Evolutionary conservation across 352 stramenopile species (phyloP), one percentile per base, ranked within the genome.

Genomic region (Pythium scleroteichum): DNA sequence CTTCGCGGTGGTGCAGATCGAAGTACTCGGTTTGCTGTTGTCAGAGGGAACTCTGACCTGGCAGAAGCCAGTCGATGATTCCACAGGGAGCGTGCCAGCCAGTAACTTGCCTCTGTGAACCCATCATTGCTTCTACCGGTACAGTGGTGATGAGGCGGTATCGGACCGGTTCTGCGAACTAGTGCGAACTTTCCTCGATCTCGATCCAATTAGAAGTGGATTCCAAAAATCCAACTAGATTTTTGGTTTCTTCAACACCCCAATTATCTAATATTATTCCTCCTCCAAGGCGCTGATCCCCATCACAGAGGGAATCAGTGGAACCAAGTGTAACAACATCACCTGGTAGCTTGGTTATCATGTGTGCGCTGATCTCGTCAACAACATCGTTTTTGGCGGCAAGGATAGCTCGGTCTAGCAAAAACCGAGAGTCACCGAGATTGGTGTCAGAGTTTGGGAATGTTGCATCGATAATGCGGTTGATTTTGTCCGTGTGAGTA

Each of bases 191-290:
- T 52, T 10, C 38, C 8, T 39, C 33, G 19, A 38, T 52, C 33
- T 13, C n/a, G 8, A 52, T 17, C 45, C 45, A 52, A 52, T 38
- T 39, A 16, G 16, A 4, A 52, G 4, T 38, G 45, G 45, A 17
- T 52, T 38, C 45, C 45, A 52, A 52, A 39, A 39, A 52, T 52
- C 19, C 19, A 7, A 8, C 45, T 29, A 48, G 27, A 6, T 48
- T 48, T 48, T 48, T 24, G n/a, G n/a, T n/a, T n/a, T n/a, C n/a
- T n/a, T n/a, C n/a, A 27, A 52, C 33, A 33, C 33, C 42, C 42
- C 45, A 52, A 38, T 48, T n/a, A 48, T 48, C 20, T 38, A 52
- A 38, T 24, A 52, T 52, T 39, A n/a, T 38, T 52, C 45, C 45
- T 38, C 45, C 5, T 22, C 33, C 33, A n/a, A n/a, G n/a, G n/a